Evolutionary conservation across 768 basidiomycete species (phyloP).

Genomic region (Suillus subalutaceus): DNA sequence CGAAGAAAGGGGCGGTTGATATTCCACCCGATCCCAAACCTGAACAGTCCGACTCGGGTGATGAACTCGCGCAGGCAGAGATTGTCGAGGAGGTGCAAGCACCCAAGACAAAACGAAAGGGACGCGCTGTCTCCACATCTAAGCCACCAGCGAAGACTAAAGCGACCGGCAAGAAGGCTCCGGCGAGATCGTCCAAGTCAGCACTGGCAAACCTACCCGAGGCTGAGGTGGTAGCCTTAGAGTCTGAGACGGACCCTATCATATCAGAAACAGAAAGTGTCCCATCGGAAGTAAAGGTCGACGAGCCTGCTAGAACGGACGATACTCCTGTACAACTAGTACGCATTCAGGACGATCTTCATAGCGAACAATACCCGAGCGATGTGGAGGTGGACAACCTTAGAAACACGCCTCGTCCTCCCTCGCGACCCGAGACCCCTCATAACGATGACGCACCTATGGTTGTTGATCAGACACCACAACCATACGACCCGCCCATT

Average conservation of each 20-base stretch:
- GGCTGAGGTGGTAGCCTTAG: background rate
- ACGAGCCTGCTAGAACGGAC: background rate
- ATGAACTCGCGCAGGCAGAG: constrained; percentile 20
- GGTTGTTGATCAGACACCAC: constrained; percentile 1
- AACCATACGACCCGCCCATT: background rate
- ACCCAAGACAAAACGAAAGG: constrained; percentile 15
- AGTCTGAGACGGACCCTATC: background rate
- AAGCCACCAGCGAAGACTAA: background rate
- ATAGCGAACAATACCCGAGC: background rate
- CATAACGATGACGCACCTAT: background rate
- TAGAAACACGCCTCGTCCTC: background rate
- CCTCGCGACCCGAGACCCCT: background rate
- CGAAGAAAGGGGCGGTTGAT: constrained; percentile 10
- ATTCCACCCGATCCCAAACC: background rate
- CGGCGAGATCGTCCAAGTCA: background rate
- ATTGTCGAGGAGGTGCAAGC: constrained; percentile 17
- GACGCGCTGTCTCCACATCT: background rate
- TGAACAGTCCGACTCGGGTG: constrained; percentile 24
- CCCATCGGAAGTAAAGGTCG: background rate
- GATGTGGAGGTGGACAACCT: background rate
- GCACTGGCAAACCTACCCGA: background rate
- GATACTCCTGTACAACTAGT: background rate
- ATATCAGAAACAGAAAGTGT: background rate
- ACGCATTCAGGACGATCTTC: background rate
- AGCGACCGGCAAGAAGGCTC: background rate